These are phyloP conservation scores for Pythium coloratum DNA, from an alignment of 352 stramenopile species.

Conservation along the genomic window DNA sequence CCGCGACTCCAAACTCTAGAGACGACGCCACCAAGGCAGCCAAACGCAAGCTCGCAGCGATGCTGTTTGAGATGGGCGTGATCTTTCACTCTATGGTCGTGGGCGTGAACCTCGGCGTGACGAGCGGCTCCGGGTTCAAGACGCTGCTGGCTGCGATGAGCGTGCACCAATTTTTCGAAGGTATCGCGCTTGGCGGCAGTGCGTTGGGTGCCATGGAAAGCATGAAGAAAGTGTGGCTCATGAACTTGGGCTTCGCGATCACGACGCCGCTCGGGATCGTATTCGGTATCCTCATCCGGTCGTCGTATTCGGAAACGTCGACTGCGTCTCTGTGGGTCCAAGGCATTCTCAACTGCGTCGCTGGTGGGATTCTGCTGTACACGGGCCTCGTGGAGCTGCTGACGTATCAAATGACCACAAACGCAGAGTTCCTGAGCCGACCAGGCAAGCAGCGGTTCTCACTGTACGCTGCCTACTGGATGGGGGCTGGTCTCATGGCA, in stretches of 20 bases:
- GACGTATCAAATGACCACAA: slow-evolving; percentile 68
- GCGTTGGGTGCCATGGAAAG: slow-evolving; percentile 39
- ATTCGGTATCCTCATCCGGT: slow-evolving; percentile 56
- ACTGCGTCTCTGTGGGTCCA: slow-evolving; percentile 50
- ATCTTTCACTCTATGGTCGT: slow-evolving; percentile 73
- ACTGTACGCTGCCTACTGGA: slow-evolving; percentile 43
- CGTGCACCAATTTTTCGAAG: slow-evolving; percentile 81
- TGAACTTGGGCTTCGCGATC: slow-evolving; percentile 50
- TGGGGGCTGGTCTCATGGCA: slow-evolving; percentile 57
- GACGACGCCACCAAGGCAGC: slow-evolving; percentile 13
- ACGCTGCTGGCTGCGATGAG: slow-evolving; percentile 58
- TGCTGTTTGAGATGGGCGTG: slow-evolving; percentile 56
- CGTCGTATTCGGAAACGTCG: slow-evolving; percentile 48
- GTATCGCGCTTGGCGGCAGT: slow-evolving; percentile 51
- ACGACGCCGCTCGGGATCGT: slow-evolving; percentile 55
- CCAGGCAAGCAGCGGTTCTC: slow-evolving; percentile 32
- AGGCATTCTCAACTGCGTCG: slow-evolving; percentile 58
- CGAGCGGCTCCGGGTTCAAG: slow-evolving; percentile 44
- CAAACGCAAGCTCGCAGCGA: slow-evolving; percentile 39
- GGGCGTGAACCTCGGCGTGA: slow-evolving; percentile 57
- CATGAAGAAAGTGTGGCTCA: slow-evolving; percentile 37
- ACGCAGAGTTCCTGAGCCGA: slow-evolving; percentile 48
- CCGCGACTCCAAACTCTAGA: too few relatives aligned
- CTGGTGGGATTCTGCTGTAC: slow-evolving; percentile 68
- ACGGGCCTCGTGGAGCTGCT: slow-evolving; percentile 62